Percentiles rank a stretch among this genome's conserved stretches.
Evolutionary conservation across 73 alveolate genomes (phyloP).

Genomic region (Urostyla sp.): DNA sequence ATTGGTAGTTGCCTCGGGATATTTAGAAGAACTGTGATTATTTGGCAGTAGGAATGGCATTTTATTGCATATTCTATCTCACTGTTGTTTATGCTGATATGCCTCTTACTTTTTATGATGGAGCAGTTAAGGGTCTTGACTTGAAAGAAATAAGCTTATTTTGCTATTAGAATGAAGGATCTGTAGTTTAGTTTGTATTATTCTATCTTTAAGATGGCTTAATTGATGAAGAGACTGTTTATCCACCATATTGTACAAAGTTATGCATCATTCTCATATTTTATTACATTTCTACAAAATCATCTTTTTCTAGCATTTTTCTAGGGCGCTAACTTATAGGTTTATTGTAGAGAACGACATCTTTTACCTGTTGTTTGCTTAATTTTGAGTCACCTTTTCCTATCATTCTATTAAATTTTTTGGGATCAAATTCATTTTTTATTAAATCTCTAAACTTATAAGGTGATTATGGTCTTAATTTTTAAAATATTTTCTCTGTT

Average conservation of each 20-base stretch:
- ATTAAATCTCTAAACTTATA: slow-evolving; percentile 38
- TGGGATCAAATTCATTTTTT: slow-evolving; percentile 32
- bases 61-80: slow-evolving; percentile 3
- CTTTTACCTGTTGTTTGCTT: slow-evolving; percentile 16
- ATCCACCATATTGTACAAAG: neutral
- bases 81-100: neutral
- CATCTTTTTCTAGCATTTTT: neutral
- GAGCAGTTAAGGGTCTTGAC: slow-evolving; percentile 44
- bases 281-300: slow-evolving; percentile 6
- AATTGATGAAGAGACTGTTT: too few species aligned
- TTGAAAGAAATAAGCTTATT: slow-evolving; percentile 11
- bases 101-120: slow-evolving; percentile 19
- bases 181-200: too few species aligned
- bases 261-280: slow-evolving; percentile 33
- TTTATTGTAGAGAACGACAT: slow-evolving; percentile 1
- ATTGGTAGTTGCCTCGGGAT: slow-evolving; percentile 16
- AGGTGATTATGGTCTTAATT: slow-evolving; percentile 51
- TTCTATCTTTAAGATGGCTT: too few species aligned
- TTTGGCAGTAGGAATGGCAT: neutral
- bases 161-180: too few species aligned
- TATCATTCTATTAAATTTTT: slow-evolving; percentile 44
- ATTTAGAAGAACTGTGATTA: slow-evolving; percentile 12
- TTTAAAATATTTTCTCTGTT: slow-evolving; percentile 41
- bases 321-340: slow-evolving; percentile 13
- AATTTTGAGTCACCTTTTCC: slow-evolving; percentile 38